Conservation (phyloP, 2,329 filamentous ascomycete genomes). For the Hymenoscyphus repandus region DNA sequence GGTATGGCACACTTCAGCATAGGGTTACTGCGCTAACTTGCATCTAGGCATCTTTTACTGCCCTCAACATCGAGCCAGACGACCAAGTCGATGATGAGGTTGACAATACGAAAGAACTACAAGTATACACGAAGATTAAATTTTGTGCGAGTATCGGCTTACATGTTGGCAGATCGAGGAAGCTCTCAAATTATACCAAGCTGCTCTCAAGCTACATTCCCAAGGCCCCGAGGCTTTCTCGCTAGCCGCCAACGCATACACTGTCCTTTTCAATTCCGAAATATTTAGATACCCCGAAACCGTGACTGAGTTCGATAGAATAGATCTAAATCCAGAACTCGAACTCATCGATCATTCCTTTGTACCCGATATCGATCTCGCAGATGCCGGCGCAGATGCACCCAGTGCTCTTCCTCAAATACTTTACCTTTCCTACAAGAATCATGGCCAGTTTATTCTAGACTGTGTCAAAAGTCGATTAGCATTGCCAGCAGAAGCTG, state of each 20-base stretch:
- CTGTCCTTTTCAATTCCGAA: conserved; percentile 80
- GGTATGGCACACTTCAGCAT: too few species aligned
- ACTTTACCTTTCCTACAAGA: conserved; percentile 90
- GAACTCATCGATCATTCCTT: conserved; percentile 45
- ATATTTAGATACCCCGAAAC: conserved; percentile 92
- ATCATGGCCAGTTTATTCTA: conserved; percentile 86
- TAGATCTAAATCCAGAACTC: conserved; percentile 50
- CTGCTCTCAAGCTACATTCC: conserved; percentile 83
- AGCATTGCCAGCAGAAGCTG: conserved; percentile 31
- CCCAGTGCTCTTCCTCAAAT: conserved; percentile 83
- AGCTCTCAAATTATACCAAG: conserved; percentile 89
- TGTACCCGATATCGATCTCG: conserved; percentile 46
- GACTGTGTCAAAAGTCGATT: conserved; percentile 60
- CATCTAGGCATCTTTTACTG: conserved; percentile 53
- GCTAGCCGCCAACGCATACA: conserved; percentile 76
- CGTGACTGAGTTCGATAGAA: conserved; percentile 74
- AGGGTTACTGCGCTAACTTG: conserved; percentile 1
- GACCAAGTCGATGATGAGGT: conserved; percentile 85
- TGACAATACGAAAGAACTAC: conserved; percentile 92
- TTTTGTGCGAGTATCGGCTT: neutral
- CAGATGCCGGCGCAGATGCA: conserved; percentile 62
- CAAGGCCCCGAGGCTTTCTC: conserved; percentile 73
- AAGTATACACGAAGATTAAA: conserved; percentile 39
- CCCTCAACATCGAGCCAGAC: conserved; percentile 91
- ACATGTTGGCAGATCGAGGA: conserved; percentile 67